Evolutionary conservation across 1,284 basidiomycete genomes (phyloP).

Genomic region (Nidula niveotomentosa): DNA sequence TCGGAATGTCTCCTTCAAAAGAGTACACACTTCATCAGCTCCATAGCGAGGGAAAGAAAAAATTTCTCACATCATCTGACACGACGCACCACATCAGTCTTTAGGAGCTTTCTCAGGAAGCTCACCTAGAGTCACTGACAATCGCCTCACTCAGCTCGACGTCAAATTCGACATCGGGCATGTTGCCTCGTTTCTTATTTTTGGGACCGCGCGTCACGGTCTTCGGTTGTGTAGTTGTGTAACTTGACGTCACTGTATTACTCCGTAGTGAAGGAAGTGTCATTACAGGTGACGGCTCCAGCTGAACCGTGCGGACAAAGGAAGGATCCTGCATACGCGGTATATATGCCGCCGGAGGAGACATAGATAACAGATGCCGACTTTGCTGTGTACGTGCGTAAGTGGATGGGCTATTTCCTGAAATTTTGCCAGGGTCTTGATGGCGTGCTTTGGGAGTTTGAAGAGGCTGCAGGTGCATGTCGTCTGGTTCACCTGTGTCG

Average conservation of each 20-base stretch:
- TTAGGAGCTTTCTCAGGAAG: background rate
- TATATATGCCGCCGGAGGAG: constrained; percentile 28
- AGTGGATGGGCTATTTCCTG: constrained; percentile 3
- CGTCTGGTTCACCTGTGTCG: constrained; percentile 1
- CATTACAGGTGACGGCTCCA: constrained; percentile 54
- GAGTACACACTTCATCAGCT: no score
- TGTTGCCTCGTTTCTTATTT: background rate
- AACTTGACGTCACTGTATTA: constrained; percentile 6
- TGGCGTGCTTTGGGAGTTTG: constrained; percentile 15
- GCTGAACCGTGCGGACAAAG: constrained; percentile 43
- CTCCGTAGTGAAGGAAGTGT: constrained; percentile 34
- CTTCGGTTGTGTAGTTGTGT: no score
- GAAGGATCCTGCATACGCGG: constrained; percentile 20
- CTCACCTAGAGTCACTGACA: background rate
- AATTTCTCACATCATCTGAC: no score
- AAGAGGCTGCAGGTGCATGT: background rate
- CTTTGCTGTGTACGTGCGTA: constrained; percentile 10
- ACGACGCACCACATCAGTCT: background rate
- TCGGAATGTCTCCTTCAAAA: no score
- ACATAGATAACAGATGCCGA: constrained; percentile 19
- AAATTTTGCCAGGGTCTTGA: constrained; percentile 3
- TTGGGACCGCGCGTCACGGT: background rate
- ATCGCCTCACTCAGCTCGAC: constrained; percentile 3
- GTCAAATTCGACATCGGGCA: background rate
- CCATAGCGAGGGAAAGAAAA: no score